Conservation (phyloP, 1,284 basidiomycete species). For the Sporisorium exsertum region DNA sequence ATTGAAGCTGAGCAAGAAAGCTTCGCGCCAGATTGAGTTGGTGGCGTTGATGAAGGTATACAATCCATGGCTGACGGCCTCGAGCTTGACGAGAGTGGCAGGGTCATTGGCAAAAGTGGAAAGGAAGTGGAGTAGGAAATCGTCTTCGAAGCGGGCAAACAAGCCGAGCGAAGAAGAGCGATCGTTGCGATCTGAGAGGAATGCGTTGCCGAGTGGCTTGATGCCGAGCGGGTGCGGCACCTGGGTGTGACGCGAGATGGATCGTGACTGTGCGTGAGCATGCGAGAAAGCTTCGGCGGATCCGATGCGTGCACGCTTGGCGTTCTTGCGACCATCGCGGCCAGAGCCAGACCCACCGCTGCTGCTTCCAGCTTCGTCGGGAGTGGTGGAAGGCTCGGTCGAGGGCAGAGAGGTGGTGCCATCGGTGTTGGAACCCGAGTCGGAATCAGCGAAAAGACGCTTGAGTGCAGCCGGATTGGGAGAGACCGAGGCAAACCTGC, state of each 20-base stretch:
- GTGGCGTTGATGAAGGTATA: slow-evolving; percentile 57
- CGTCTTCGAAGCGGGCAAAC: slow-evolving; percentile 54
- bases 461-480: slow-evolving; percentile 30
- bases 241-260: slow-evolving; percentile 20
- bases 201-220: slow-evolving; percentile 62
- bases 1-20: slow-evolving; percentile 42
- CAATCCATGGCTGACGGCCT: slow-evolving; percentile 44
- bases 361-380: slow-evolving; percentile 29
- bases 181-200: slow-evolving; percentile 48
- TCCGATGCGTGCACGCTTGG: slow-evolving; percentile 26
- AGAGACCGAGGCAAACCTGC: slow-evolving; percentile 31
- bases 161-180: slow-evolving; percentile 49
- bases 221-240: slow-evolving; percentile 60
- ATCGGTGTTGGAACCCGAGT: slow-evolving; percentile 38
- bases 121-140: slow-evolving; percentile 55
- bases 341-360: slow-evolving; percentile 16
- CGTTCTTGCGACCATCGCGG: slow-evolving; percentile 2
- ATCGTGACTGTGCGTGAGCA: background rate
- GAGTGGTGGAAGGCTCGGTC: slow-evolving; percentile 45
- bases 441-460: slow-evolving; percentile 38
- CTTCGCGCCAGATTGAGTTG: slow-evolving; percentile 58
- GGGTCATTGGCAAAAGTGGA: slow-evolving; percentile 39
- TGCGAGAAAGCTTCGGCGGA: slow-evolving; percentile 13
- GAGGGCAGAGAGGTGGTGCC: slow-evolving; percentile 37
- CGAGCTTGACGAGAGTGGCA: slow-evolving; percentile 38